Evolutionary conservation across 345 rosid species (phyloP).

Genomic region (Cardiospermum halicacabum): DNA sequence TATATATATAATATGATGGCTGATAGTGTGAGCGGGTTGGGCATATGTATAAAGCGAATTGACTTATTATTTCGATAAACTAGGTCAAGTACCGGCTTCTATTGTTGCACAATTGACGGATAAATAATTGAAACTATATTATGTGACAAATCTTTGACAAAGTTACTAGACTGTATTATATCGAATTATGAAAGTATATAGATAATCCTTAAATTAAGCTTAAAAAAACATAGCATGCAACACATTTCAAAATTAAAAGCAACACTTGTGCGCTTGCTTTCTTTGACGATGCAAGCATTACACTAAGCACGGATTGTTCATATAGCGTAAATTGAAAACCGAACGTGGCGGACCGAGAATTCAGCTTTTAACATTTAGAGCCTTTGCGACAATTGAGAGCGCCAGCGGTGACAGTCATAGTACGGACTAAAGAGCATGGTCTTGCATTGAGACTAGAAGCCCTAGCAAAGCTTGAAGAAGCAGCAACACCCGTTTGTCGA

Average conservation of each 20-base stretch:
- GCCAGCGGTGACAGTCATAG: conserved; percentile 59
- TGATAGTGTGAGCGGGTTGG: too few species aligned
- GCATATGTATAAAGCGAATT: too few species aligned
- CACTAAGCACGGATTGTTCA: not conserved
- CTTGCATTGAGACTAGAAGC: conserved; percentile 75
- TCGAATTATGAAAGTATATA: not conserved
- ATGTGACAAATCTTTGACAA: not conserved
- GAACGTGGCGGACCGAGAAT: not conserved
- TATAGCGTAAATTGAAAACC: not conserved
- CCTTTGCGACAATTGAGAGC: conserved; percentile 53
- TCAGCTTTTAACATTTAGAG: conserved; percentile 38
- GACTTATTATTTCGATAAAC: too few species aligned
- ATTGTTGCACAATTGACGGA: conserved; percentile 15
- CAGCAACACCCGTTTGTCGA: conserved; percentile 46
- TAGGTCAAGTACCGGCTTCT: not conserved
- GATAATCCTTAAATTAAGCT: not conserved
- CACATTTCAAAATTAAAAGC: not conserved
- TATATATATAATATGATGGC: too few species aligned
- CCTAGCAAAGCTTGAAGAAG: conserved; percentile 50
- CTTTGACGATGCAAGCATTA: conserved; percentile 2
- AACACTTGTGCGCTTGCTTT: conserved; percentile 6
- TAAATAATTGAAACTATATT: not conserved
- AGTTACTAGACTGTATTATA: too few species aligned
- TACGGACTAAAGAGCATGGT: conserved; percentile 58
- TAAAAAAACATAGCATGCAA: not conserved